Evolutionary conservation across 768 basidiomycete species (phyloP), one percentile per base, ranked within the genome.

Genomic region (Nidularia sp.): DNA sequence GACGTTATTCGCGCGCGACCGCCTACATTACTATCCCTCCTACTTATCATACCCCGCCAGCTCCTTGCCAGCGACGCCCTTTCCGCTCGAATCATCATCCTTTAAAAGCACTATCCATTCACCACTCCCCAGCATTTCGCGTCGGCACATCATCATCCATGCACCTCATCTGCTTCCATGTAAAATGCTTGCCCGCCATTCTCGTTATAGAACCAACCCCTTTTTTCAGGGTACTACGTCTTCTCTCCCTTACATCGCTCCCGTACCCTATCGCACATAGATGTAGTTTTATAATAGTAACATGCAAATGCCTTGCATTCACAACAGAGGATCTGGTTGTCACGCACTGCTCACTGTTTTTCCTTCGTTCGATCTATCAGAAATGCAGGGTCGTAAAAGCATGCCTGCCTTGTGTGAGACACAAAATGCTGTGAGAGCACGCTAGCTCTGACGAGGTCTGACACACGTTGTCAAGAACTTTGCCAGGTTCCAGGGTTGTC

Each of bases 1-100:
- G 49, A 57, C 58, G 56, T 58, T 59, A 41, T 41, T 63, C 63
- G 57, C 59, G 62, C 59, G 51, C 61, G 57, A 61, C 33, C 47
- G n/a, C 57, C 57, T 65, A 67, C 57, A 58, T 59, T 67, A 64
- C 59, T 54, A 53, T 52, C 49, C 53, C 54, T 49, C 55, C 60
- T 60, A 57, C 58, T 57, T 59, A 56, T 54, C 58, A 61, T 61
- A 61, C 60, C 58, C 58, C 41, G 31, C 53, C 49, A 48, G 54
- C 52, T 47, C 47, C 9, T 48, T 7, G 13, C 32, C 32, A 25
- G 53, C 58, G 56, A 29, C 45, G 34, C 49, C 22, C 39, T 47
- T 18, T 41, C 54, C 15, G 49, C 25, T 12, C 10, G 15, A 15
- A 10, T 41, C 15, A 12, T 15, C 39, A 29, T 29, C 25, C 25